phyloP scores from a whole-genome alignment of 1,139 yeast genomes.

The Saccharomyces hybrid region DNA sequence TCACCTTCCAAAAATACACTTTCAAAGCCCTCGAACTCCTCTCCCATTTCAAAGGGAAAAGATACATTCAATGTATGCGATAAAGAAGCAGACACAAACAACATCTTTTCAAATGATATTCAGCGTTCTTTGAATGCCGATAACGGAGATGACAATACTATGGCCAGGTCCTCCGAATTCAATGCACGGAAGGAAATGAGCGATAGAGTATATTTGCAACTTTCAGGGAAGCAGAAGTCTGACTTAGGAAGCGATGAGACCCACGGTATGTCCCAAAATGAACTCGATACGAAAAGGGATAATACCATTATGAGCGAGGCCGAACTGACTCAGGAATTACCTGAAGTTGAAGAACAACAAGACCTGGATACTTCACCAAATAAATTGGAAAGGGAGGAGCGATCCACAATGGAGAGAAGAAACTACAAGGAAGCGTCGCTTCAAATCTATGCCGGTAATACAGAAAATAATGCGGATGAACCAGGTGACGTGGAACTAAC shows the following conservation, averaged over 20 bases:
- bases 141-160: not conserved
- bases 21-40: constrained; percentile 6
- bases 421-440: not conserved
- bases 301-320: constrained; percentile 20
- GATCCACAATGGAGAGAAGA: not conserved
- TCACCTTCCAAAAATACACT: constrained; percentile 13
- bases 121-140: not conserved
- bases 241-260: constrained; percentile 1
- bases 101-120: not conserved
- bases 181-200: not conserved
- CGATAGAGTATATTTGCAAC: constrained; percentile 8
- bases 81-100: not conserved
- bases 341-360: constrained; percentile 22
- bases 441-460: not conserved
- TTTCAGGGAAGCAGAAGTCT: constrained; percentile 3
- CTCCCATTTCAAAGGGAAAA: constrained; percentile 6
- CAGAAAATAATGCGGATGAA: not conserved
- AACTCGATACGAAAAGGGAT: constrained; percentile 5
- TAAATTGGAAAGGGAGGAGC: not conserved
- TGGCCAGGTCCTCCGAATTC: not conserved
- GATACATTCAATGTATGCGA: not conserved
- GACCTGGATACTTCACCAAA: constrained; percentile 1
- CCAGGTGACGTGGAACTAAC: not conserved
- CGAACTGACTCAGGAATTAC: constrained; percentile 29
- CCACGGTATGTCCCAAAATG: not conserved